Evolutionary conservation across 306 rosid genomes (phyloP).

Genomic region (Adenanthera pavonina): DNA sequence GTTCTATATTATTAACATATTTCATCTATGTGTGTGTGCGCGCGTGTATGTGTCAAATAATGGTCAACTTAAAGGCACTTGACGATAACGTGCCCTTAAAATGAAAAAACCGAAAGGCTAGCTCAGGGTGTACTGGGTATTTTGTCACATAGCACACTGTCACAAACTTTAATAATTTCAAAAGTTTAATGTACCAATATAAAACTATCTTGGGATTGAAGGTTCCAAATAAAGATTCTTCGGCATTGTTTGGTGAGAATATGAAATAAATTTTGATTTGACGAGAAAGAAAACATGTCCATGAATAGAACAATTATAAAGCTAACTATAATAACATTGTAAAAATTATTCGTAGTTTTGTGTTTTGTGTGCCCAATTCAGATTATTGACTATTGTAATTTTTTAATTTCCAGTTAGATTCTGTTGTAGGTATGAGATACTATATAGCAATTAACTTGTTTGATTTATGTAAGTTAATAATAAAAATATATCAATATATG

Average conservation of each 20-base stretch:
- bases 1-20: background rate
- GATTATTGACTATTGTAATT: background rate
- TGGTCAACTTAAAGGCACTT: slow-evolving; percentile 38
- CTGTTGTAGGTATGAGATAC: too few species aligned
- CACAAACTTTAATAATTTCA: background rate
- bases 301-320: background rate
- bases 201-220: slow-evolving; percentile 24
- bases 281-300: background rate
- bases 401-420: too few species aligned
- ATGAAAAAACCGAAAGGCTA: background rate
- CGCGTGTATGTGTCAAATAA: background rate
- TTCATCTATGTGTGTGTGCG: too few species aligned
- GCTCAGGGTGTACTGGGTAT: slow-evolving; percentile 1
- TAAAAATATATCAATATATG: background rate
- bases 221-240: slow-evolving; percentile 20
- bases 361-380: background rate
- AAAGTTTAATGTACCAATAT: slow-evolving; percentile 8
- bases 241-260: background rate
- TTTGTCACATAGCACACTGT: background rate
- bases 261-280: background rate
- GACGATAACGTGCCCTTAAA: slow-evolving; percentile 25
- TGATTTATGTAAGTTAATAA: background rate
- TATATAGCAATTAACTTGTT: too few species aligned
- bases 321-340: background rate
- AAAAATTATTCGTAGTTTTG: background rate